Evolutionary conservation across 768 basidiomycete genomes (phyloP), one percentile per base, ranked within the genome.

Genomic region (Calocybe cyanea): DNA sequence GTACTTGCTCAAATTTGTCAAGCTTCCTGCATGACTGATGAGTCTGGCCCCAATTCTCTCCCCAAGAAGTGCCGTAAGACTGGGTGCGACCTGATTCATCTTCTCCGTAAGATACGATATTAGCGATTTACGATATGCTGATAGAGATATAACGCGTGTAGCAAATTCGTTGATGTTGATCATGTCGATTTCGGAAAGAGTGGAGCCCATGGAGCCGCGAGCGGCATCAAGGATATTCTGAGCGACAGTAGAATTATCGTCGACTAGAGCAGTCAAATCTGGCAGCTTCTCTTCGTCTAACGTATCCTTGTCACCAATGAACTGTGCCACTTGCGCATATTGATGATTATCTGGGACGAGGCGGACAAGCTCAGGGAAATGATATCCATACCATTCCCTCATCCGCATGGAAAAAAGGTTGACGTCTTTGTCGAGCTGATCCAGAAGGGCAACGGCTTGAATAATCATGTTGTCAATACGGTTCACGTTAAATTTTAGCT

Each of bases 401-500:
- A 96, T 84, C 25, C 95, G 89, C 95, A 98, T 98, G 15, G 93
- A 87, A 65, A 98, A 97, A 23, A 94, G 82, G 73, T 98, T 98
- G 67, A 97, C 92, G 65, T 98, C 95, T 75, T 97, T 98, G 79
- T 98, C 95, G 59, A 97, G 86, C 60, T 97, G 94, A 71, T 98
- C 95, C 58, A 96, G 88, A 47, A 97, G 84, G 4, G 94, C 90
- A 63, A 98, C 97, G 49, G 95, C 95, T 69, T 97, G 95, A 57
- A 98, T 98, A 69, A 98, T 97, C 95, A 98, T 98, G 76, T 98
- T 96, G 70, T 96, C 93, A 46, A 90, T 81, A 42, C 91, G 78
- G 75, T 94, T 94, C 44, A 93, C 91, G 67, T 93, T 94, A 79
- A 92, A 97, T 71, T 98, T 98, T 52, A 97, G 86, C 65, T 97